These are phyloP conservation scores for Penicillium mononematosum DNA, from an alignment of 495 filamentous ascomycete genomes.

Conservation along the genomic window DNA sequence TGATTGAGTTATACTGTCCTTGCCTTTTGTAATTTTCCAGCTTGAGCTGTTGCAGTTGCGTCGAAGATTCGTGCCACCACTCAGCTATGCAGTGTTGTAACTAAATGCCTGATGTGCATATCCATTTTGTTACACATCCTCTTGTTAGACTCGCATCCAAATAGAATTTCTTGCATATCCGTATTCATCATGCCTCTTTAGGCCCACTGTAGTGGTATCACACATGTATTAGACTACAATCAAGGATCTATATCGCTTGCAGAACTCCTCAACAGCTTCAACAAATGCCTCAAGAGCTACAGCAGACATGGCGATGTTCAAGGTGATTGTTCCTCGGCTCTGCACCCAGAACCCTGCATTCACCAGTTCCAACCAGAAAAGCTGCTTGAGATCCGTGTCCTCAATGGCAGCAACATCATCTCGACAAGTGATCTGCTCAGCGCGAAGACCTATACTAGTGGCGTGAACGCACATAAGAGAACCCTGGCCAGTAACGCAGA, in stretches of 20 bases:
- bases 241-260: background rate
- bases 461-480: conserved; percentile 6
- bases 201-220: background rate
- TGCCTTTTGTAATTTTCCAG: background rate
- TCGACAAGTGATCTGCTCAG: conserved; percentile 1
- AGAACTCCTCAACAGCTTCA: background rate
- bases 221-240: background rate
- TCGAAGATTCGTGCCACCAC: background rate
- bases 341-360: conserved; percentile 16
- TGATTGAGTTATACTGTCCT: conserved; percentile 1
- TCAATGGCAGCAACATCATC: conserved; percentile 4
- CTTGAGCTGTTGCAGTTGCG: background rate
- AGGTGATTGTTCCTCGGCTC: conserved; percentile 5
- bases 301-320: conserved; percentile 4
- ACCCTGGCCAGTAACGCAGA: conserved; percentile 1
- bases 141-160: background rate
- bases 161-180: background rate
- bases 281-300: conserved; percentile 1
- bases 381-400: conserved; percentile 6
- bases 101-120: background rate
- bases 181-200: background rate
- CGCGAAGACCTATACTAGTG: background rate
- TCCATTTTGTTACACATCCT: background rate
- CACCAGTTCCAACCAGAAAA: conserved; percentile 11
- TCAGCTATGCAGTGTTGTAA: background rate